These are phyloP conservation scores for Leptographium lundbergii DNA, from an alignment of 2,329 filamentous ascomycete genomes.

Conservation along the genomic window DNA sequence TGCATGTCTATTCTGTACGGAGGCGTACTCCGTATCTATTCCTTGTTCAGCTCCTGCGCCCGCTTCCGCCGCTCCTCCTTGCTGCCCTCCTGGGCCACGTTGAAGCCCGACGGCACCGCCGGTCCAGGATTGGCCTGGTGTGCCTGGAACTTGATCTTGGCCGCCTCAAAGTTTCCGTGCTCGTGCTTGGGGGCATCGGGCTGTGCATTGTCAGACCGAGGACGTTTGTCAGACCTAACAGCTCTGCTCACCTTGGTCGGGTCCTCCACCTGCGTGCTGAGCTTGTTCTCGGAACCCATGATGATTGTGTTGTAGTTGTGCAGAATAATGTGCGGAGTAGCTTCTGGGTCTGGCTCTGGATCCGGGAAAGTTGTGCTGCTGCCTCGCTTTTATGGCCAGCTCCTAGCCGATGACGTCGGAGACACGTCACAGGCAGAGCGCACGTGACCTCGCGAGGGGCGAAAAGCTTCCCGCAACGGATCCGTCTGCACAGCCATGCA, in stretches of 20 bases:
- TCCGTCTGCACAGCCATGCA: background rate
- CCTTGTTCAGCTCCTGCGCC: constrained; percentile 53
- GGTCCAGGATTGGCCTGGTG: constrained; percentile 46
- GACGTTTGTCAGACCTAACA: background rate
- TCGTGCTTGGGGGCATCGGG: constrained; percentile 15
- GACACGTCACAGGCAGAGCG: background rate
- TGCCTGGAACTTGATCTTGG: constrained; percentile 35
- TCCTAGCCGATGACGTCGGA: background rate
- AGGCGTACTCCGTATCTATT: background rate
- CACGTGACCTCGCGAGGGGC: constrained; percentile 1
- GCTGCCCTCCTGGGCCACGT: constrained; percentile 42
- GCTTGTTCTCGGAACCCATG: constrained; percentile 14
- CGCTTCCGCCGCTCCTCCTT: constrained; percentile 57
- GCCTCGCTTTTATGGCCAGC: background rate
- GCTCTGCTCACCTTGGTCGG: constrained; percentile 13
- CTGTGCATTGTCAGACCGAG: background rate
- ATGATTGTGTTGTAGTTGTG: constrained; percentile 5
- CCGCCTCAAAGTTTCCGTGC: constrained; percentile 24
- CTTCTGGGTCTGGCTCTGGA: too few relatives aligned
- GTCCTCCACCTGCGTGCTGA: constrained; percentile 15
- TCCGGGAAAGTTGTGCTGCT: background rate
- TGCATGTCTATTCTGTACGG: too few relatives aligned
- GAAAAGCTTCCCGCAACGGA: background rate
- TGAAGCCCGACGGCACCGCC: constrained; percentile 39
- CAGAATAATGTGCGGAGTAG: background rate